Evolutionary conservation across 1,284 basidiomycete genomes (phyloP).

Genomic region (Stereum hirsutum): DNA sequence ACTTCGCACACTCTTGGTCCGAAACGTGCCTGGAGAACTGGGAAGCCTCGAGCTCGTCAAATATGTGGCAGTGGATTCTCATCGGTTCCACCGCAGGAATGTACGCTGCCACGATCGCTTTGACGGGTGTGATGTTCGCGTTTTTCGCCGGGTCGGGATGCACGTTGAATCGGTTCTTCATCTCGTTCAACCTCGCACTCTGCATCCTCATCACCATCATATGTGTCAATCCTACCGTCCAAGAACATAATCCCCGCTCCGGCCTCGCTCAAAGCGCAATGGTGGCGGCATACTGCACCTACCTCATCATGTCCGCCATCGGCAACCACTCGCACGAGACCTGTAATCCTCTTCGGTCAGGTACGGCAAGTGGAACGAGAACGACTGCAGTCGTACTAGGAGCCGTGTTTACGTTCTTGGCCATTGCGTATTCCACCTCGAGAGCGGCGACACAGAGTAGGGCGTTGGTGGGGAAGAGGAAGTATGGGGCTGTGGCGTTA

Average conservation of each 20-base stretch:
- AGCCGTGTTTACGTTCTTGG: conserved; percentile 93
- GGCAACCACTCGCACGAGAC: conserved; percentile 82
- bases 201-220: conserved; percentile 77
- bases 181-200: conserved; percentile 86
- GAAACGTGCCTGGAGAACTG: conserved; percentile 95
- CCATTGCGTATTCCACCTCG: conserved; percentile 96
- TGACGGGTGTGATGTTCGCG: conserved; percentile 84
- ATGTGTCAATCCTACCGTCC: conserved; percentile 81
- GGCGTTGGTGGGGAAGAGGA: conserved; percentile 77
- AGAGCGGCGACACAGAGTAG: conserved; percentile 93
- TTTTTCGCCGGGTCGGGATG: conserved; percentile 90
- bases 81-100: conserved; percentile 88
- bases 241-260: conserved; percentile 90
- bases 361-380: conserved; percentile 53
- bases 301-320: conserved; percentile 91
- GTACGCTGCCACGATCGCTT: conserved; percentile 76
- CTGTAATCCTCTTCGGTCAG: conserved; percentile 82
- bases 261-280: conserved; percentile 94
- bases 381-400: conserved; percentile 88
- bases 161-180: conserved; percentile 90
- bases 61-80: conserved; percentile 94
- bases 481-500: conserved; percentile 51
- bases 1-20: conserved; percentile 98
- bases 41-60: conserved; percentile 75
- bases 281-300: conserved; percentile 96